These are phyloP conservation scores for Polyporus tsugae DNA, from an alignment of 1,284 basidiomycete genomes.

Conservation along the genomic window DNA sequence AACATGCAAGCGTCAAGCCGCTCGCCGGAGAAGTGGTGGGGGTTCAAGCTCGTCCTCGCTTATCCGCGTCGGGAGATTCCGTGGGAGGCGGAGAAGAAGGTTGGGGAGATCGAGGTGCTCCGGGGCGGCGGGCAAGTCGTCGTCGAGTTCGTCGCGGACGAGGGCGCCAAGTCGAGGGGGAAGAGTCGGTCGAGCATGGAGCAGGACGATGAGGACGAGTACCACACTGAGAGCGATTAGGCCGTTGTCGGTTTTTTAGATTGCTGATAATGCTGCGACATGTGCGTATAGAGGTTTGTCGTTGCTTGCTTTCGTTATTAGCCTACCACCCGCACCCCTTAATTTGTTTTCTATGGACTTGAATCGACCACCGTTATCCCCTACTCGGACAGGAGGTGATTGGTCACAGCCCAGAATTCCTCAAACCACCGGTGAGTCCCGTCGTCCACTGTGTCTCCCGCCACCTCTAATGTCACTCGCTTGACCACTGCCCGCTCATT, in stretches of 20 bases:
- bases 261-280: not conserved
- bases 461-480: too few species aligned
- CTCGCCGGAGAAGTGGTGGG: constrained; percentile 65
- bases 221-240: constrained; percentile 65
- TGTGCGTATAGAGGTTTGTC: constrained; percentile 10
- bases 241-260: not conserved
- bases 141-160: constrained; percentile 59
- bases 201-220: constrained; percentile 58
- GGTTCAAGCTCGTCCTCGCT: constrained; percentile 72
- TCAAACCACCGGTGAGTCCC: too few species aligned
- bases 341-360: not conserved
- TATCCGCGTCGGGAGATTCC: constrained; percentile 76
- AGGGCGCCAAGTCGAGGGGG: constrained; percentile 34
- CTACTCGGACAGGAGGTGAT: too few species aligned
- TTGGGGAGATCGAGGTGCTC: constrained; percentile 63
- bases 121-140: constrained; percentile 75
- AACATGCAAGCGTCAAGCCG: constrained; percentile 45
- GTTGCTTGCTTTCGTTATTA: constrained; percentile 7
- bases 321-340: constrained; percentile 1
- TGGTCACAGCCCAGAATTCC: too few species aligned
- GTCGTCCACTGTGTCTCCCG: too few species aligned
- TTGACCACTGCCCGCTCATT: too few species aligned
- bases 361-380: not conserved
- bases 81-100: constrained; percentile 52
- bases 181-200: constrained; percentile 21